Evolutionary conservation across 768 basidiomycete species (phyloP), one percentile per base, ranked within the genome.

Genomic region (Myochromella boudieri): DNA sequence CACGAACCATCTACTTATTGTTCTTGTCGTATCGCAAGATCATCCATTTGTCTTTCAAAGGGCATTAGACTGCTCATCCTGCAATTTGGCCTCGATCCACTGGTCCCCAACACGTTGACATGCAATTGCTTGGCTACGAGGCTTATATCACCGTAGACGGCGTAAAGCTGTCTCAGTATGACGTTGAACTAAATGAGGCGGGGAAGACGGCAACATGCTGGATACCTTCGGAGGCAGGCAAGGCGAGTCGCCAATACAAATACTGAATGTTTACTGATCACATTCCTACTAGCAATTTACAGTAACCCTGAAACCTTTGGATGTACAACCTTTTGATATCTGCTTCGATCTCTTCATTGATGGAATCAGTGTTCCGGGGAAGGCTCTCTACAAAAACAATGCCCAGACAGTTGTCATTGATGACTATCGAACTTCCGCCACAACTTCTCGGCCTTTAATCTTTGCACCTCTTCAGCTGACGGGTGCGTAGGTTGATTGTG

Each of bases 161-260:
- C 3, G 15, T 20, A 12, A 28, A 33, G 2, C 34, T 54, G n/a
- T 24, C 50, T 0, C 51, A 60, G 28, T 59, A 59, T 37, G 18
- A 24, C 1, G 42, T 54, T 12, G 48, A 55, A 34, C 20, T 29
- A 2, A 37, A 51, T 10, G 47, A 48, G 36, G 40, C 38, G 15
- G 9, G 8, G n/a, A 51, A 37, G 22, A 42, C 32, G 3, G 51
- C 52, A 4, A 53, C 51, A 21, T 58, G 59, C 31, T 60, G 54
- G 57, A 51, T 60, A 8, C 42, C 59, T 22, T 60, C 57, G 4
- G 52, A 56, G 42, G 45, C 55, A 25, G 57, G 52, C 14, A 58
- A 60, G 53, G 59, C 58, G 20, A 20, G 47, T 29, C 25, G 21
- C 24, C 3, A 15, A 2, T 21, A 18, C 17, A 3, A 1, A 12